A percentile compares a stretch with the other conserved stretches of the same genome.
phyloP scores from a whole-genome alignment of 257 asterid genomes.

The Nicotiana otophora region DNA sequence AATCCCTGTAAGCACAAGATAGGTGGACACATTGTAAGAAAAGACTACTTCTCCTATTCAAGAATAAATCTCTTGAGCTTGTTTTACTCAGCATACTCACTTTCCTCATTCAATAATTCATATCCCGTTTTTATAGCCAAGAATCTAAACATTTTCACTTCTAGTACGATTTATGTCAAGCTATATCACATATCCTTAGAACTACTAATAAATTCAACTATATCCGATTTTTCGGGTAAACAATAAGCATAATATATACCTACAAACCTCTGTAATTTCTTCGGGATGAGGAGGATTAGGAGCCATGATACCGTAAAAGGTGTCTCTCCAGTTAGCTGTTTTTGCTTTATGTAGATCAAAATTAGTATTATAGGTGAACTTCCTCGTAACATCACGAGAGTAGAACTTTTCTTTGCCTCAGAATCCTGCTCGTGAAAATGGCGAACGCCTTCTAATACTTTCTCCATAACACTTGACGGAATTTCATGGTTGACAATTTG shows the following conservation, averaged over 20 bases:
- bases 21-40: too few species aligned
- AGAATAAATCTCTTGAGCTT: too few species aligned
- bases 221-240: too few species aligned
- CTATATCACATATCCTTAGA: too few species aligned
- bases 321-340: constrained; percentile 26
- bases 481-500: constrained; percentile 15
- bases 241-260: neutral
- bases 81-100: too few species aligned
- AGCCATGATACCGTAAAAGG: constrained; percentile 1
- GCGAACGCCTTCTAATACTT: constrained; percentile 12
- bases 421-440: constrained; percentile 27
- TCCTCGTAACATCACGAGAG: constrained; percentile 7
- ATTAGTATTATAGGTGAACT: constrained; percentile 9
- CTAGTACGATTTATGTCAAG: too few species aligned
- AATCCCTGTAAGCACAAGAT: too few species aligned
- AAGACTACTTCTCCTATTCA: too few species aligned
- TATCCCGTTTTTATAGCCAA: too few species aligned
- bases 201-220: too few species aligned
- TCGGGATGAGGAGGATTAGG: constrained; percentile 19
- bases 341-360: constrained; percentile 19
- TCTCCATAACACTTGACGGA: constrained; percentile 12
- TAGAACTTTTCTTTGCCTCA: constrained; percentile 21
- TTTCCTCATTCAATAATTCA: too few species aligned
- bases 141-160: too few species aligned
- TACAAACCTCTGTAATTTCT: constrained; percentile 14